Evolutionary conservation across 1,284 basidiomycete species (phyloP).

Genomic region (Cryptococcus neoformans): DNA sequence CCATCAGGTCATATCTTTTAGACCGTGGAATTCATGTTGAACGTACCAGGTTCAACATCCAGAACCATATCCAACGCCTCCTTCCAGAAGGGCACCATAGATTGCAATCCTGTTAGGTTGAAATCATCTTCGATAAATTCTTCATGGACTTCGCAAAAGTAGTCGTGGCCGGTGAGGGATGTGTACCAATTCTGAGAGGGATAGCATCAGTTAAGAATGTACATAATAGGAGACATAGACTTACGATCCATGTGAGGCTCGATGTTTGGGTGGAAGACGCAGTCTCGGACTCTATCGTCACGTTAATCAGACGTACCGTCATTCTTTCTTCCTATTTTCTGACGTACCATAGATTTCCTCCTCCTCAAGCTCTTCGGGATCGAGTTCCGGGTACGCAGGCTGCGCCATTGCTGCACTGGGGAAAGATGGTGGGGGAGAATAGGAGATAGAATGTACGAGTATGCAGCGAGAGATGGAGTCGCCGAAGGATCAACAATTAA

Average conservation of each 20-base stretch:
- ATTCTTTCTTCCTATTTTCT: not conserved
- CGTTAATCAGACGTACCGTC: not conserved
- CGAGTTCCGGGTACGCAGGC: conserved; percentile 21
- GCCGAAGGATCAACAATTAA: too few species aligned
- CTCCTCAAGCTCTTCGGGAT: conserved; percentile 37
- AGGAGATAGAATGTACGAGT: too few species aligned
- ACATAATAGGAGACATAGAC: conserved; percentile 7
- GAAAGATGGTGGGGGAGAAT: too few species aligned
- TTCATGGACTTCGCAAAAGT: conserved; percentile 95
- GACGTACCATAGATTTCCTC: conserved; percentile 39
- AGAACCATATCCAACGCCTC: conserved; percentile 99
- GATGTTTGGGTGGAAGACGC: conserved; percentile 48
- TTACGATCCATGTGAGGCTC: conserved; percentile 51
- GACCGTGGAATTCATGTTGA: not conserved
- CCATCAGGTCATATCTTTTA: not conserved
- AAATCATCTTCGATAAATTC: conserved; percentile 99
- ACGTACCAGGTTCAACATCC: conserved; percentile 94
- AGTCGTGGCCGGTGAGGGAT: conserved; percentile 96
- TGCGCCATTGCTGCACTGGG: conserved; percentile 2
- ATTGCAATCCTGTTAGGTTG: conserved; percentile 93
- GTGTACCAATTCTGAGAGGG: conserved; percentile 78
- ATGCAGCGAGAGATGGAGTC: too few species aligned
- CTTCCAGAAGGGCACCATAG: conserved; percentile 95
- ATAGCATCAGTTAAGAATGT: not conserved
- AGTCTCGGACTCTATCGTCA: conserved; percentile 43